These are phyloP conservation scores for Wickerhamomyces sp. DNA, from an alignment of 1,139 yeast species.

Conservation along the genomic window DNA sequence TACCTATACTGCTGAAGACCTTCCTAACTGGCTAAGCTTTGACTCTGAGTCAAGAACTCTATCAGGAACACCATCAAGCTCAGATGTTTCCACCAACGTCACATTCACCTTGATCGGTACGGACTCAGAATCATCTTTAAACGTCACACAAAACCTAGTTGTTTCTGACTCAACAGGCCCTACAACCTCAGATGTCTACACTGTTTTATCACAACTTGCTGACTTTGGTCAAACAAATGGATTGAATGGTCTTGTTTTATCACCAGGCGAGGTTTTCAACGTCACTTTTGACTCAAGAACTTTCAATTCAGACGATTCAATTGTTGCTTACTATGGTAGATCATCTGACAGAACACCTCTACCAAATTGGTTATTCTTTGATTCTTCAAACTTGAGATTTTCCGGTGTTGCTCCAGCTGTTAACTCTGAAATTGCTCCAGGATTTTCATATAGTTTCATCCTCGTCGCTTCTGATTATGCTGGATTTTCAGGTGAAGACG, in stretches of 20 bases:
- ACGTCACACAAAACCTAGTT: constrained; percentile 47
- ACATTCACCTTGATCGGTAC: constrained; percentile 54
- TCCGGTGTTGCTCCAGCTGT: constrained; percentile 86
- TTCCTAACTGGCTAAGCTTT: constrained; percentile 78
- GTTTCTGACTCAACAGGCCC: constrained; percentile 54
- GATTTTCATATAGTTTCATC: constrained; percentile 63
- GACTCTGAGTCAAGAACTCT: constrained; percentile 58
- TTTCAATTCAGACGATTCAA: constrained; percentile 45
- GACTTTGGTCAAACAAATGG: constrained; percentile 69
- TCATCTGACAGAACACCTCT: constrained; percentile 78
- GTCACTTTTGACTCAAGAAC: constrained; percentile 56
- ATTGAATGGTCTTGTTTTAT: constrained; percentile 62
- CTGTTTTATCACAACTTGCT: constrained; percentile 47
- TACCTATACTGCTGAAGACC: constrained; percentile 46
- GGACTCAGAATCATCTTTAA: constrained; percentile 48
- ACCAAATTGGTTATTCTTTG: constrained; percentile 84
- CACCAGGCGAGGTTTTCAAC: constrained; percentile 61
- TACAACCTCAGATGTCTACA: constrained; percentile 28
- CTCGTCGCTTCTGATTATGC: constrained; percentile 74
- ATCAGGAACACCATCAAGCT: constrained; percentile 59
- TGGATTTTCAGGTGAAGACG: constrained; percentile 72
- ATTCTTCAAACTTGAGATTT: constrained; percentile 58
- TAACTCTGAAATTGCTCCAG: constrained; percentile 83
- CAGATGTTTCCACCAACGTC: constrained; percentile 42
- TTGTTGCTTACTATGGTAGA: constrained; percentile 78